Conservation (phyloP, 2,329 filamentous ascomycete genomes). For the Claviceps fusiformis region DNA sequence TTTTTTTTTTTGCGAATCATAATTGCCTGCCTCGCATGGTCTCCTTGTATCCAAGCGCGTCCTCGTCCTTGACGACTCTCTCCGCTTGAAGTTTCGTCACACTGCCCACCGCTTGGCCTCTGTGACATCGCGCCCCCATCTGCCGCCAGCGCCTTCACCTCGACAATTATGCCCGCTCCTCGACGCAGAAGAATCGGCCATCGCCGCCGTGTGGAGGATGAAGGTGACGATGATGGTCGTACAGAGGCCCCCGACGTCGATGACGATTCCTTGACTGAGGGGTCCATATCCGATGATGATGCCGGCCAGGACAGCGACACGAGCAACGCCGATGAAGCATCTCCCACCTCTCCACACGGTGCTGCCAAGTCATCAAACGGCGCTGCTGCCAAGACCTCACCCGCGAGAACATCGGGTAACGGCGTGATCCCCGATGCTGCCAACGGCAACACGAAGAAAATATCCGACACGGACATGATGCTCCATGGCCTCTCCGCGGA, state of each 20-base stretch:
- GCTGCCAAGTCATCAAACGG: constrained; percentile 31
- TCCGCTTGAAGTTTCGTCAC: constrained; percentile 15
- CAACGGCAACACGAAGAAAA: constrained; percentile 19
- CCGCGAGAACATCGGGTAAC: constrained; percentile 28
- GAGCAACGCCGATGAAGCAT: constrained; percentile 46
- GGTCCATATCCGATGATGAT: constrained; percentile 50
- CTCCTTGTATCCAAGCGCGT: constrained; percentile 13
- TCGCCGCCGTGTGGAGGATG: constrained; percentile 55
- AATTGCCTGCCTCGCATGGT: constrained; percentile 14
- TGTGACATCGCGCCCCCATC: constrained; percentile 1
- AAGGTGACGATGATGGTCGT: constrained; percentile 54
- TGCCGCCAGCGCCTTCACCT: neutral
- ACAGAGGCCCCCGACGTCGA: constrained; percentile 43
- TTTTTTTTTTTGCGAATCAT: neutral
- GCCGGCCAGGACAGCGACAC: constrained; percentile 48
- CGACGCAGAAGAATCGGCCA: constrained; percentile 55
- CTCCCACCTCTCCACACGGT: constrained; percentile 31
- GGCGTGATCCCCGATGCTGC: constrained; percentile 16
- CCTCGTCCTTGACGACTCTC: constrained; percentile 14
- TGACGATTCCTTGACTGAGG: constrained; percentile 53
- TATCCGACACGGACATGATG: constrained; percentile 46
- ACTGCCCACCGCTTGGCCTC: constrained; percentile 4
- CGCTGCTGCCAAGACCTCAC: constrained; percentile 16
- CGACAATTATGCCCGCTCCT: constrained; percentile 24
- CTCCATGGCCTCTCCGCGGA: constrained; percentile 37